Evolutionary conservation across 116 monocot species (phyloP).

Genomic region (Zostera marina): DNA sequence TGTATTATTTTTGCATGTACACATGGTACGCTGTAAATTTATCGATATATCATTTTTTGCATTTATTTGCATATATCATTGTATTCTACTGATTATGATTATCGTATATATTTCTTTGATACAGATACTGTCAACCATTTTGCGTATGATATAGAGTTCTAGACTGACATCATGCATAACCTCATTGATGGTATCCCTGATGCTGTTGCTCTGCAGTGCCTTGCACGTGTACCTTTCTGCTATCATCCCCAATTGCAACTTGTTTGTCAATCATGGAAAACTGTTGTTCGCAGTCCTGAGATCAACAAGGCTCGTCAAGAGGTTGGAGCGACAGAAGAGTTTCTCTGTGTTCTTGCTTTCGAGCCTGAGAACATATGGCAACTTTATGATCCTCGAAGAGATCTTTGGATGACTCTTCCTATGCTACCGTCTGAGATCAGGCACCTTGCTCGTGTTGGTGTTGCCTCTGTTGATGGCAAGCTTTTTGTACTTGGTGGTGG

Average conservation of each 20-base stretch:
- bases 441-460: conserved; percentile 85
- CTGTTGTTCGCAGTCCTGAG: conserved; percentile 37
- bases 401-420: conserved; percentile 85
- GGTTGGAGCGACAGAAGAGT: conserved; percentile 43
- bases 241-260: conserved; percentile 40
- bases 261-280: conserved; percentile 65
- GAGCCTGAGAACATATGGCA: conserved; percentile 94
- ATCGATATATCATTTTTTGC: too few relatives aligned
- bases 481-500: conserved; percentile 95
- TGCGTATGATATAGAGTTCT: background rate
- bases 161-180: conserved; percentile 18
- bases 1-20: too few relatives aligned
- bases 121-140: too few relatives aligned
- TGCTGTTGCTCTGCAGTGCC: conserved; percentile 67
- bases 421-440: conserved; percentile 71
- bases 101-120: too few relatives aligned
- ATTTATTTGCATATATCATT: too few relatives aligned
- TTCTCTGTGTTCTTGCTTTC: conserved; percentile 81
- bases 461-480: conserved; percentile 63
- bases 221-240: conserved; percentile 82
- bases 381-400: conserved; percentile 64
- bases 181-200: conserved; percentile 90
- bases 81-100: too few relatives aligned
- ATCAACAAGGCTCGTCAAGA: conserved; percentile 45
- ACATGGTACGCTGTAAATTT: too few relatives aligned